Percentiles rank a stretch among this genome's conserved stretches.
These are phyloP conservation scores for Saccharomyces kudriavzevii DNA, from an alignment of 805 yeast genomes.

Conservation along the genomic window DNA sequence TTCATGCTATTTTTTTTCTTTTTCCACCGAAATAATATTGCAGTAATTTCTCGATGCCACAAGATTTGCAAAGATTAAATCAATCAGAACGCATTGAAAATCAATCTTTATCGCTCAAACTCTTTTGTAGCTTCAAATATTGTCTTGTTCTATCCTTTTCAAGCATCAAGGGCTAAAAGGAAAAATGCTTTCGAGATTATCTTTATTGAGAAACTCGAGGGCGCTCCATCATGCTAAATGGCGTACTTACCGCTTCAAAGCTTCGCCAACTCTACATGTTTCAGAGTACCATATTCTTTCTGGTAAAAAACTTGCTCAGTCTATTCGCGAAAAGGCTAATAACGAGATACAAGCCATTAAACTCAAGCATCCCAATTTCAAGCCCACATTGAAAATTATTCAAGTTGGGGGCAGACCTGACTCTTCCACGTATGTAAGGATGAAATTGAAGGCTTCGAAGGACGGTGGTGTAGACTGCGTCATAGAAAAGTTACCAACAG, in stretches of 20 bases:
- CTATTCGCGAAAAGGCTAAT: conserved; percentile 37
- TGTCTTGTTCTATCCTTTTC: not conserved
- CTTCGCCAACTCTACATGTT: conserved; percentile 1
- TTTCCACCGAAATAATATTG: not conserved
- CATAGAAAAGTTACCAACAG: conserved; percentile 50
- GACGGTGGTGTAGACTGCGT: conserved; percentile 60
- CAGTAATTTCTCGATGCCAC: not conserved
- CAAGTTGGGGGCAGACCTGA: conserved; percentile 76
- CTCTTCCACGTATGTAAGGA: conserved; percentile 71
- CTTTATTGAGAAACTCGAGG: conserved; percentile 3
- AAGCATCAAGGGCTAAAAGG: not conserved
- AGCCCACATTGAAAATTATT: conserved; percentile 59
- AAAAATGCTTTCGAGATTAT: conserved; percentile 6
- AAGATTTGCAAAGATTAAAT: not conserved
- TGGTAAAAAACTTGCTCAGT: conserved; percentile 41
- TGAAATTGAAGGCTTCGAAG: conserved; percentile 70
- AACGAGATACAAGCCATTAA: conserved; percentile 30
- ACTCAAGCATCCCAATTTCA: conserved; percentile 42
- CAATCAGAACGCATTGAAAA: not conserved
- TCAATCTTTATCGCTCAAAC: not conserved
- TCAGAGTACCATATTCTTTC: conserved; percentile 33
- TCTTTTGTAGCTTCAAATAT: not conserved
- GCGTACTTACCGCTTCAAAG: not conserved
- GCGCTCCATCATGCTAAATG: not conserved
- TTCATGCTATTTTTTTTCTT: not conserved